Percentiles rank a stretch among this genome's conserved stretches.
Conservation (phyloP, 192 early-diverging fungal genomes). For the Backusella morwellensis region DNA sequence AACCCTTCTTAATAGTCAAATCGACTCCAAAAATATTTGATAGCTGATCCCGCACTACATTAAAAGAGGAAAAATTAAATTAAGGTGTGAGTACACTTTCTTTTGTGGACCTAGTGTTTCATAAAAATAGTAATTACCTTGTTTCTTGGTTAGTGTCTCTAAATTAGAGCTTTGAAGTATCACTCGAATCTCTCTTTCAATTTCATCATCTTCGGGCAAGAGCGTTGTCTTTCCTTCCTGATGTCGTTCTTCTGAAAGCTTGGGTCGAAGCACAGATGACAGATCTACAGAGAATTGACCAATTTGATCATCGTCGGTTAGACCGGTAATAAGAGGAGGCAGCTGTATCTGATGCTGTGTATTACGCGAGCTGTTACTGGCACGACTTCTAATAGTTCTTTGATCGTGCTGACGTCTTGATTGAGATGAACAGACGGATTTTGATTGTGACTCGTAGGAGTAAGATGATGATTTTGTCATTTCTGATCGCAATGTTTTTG, state of each 20-base stretch:
- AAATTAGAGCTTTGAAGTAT: conserved; percentile 63
- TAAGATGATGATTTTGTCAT: conserved; percentile 29
- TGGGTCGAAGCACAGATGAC: conserved; percentile 5
- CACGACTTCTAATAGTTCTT: conserved; percentile 4
- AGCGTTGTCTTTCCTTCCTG: conserved; percentile 1
- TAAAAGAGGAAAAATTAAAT: conserved; percentile 5
- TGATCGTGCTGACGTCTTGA: neutral
- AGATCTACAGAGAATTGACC: conserved; percentile 22
- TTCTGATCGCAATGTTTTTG: conserved; percentile 20
- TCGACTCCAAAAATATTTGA: conserved; percentile 63
- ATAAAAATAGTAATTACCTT: conserved; percentile 27
- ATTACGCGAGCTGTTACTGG: neutral
- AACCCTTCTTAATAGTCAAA: conserved; percentile 56
- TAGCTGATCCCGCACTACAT: conserved; percentile 61
- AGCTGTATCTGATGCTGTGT: neutral
- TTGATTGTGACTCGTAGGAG: conserved; percentile 25
- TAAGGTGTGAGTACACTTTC: neutral
- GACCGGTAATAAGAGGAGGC: conserved; percentile 7
- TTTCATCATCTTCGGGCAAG: conserved; percentile 31
- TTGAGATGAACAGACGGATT: neutral
- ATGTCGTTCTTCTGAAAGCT: neutral
- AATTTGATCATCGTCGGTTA: conserved; percentile 7
- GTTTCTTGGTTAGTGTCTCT: conserved; percentile 70
- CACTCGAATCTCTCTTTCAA: conserved; percentile 64
- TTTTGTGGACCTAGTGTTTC: neutral